These are phyloP conservation scores for Filosporella fistucella DNA, from an alignment of 495 filamentous ascomycete species.

Conservation along the genomic window DNA sequence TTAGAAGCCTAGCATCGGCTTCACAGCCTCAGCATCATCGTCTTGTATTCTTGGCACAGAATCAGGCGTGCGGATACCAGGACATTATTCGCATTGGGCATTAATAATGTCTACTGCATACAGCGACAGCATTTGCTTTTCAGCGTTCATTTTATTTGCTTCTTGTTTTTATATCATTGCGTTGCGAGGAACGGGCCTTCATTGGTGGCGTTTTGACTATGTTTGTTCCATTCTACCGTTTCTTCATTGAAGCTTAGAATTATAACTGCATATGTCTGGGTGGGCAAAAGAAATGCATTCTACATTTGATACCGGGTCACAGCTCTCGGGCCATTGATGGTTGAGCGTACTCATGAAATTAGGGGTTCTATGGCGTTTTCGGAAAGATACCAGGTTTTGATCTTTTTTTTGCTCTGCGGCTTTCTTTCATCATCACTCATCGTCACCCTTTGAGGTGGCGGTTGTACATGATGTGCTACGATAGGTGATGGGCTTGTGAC, in stretches of 20 bases:
- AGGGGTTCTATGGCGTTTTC: constrained; percentile 17
- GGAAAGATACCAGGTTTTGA: constrained; percentile 25
- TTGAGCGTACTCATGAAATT: constrained; percentile 1
- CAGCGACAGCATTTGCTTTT: constrained; percentile 17
- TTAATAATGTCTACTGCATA: constrained; percentile 16
- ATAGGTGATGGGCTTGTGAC: constrained; percentile 7
- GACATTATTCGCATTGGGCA: constrained; percentile 15
- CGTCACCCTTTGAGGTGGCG: constrained; percentile 1
- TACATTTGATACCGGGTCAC: constrained; percentile 13
- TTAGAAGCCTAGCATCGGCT: constrained; percentile 22
- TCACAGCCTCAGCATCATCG: constrained; percentile 24
- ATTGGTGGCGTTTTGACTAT: constrained; percentile 20
- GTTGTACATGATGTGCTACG: constrained; percentile 17
- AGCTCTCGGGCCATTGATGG: not conserved
- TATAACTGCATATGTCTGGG: constrained; percentile 3
- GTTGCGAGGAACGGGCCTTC: constrained; percentile 17
- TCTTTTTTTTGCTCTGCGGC: constrained; percentile 12
- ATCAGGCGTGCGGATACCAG: constrained; percentile 21
- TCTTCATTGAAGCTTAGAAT: not conserved
- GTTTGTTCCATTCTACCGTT: not conserved
- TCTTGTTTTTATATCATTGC: constrained; percentile 22
- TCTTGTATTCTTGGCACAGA: constrained; percentile 21
- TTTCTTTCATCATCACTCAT: too few relatives aligned
- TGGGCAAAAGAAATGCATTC: constrained; percentile 17
- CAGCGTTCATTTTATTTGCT: constrained; percentile 16